Evolutionary conservation across 1,284 basidiomycete genomes (phyloP), one percentile per base, ranked within the genome.

Genomic region (Marasmius sp.): DNA sequence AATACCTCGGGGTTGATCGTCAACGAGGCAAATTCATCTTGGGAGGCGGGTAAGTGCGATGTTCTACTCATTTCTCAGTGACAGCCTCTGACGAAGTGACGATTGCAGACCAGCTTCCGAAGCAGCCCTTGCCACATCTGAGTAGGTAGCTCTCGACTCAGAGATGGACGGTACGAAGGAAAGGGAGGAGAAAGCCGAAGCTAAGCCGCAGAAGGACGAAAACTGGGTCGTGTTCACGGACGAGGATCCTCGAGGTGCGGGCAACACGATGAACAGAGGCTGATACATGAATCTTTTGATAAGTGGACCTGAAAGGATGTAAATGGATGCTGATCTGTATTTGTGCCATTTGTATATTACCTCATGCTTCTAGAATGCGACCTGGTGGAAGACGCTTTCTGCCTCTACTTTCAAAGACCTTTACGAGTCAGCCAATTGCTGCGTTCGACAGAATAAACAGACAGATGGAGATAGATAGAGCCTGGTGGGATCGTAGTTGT

Each of bases 241-340:
- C 61, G 82, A 79, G 18, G 87, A 96, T 74, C 86, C 88, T 10
- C 87, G 82, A 68, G 96, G 95, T 0, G 89, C 89, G 16, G 96
- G 96, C 4, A 98, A 98, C 73, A 96, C 91, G 2, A 95, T 97
- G 93, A 98, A 97, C 74, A 84, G 94, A 60, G 95, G 95, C 61
- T 96, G 59, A 72, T n/a, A n/a, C n/a, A n/a, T n/a, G 27, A 5
- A 2, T 27, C 27, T 27, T 2, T 5, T 5, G 27, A 27, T 27
- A 27, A n/a, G n/a, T n/a, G n/a, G 27, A 27, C 2, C 27, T 27
- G 27, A 8, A 16, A 50, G 20, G 20, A 22, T 50, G 48, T 22
- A 20, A 14, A 22, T 8, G 27, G 50, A 8, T 9, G 16, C 14
- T 20, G 50, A n/a, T 9, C 27, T 27, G 27, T 27, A 27, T 27